Evolutionary conservation across 2,329 filamentous ascomycete genomes (phyloP).

Genomic region (Ophiostoma himal-ulmi): DNA sequence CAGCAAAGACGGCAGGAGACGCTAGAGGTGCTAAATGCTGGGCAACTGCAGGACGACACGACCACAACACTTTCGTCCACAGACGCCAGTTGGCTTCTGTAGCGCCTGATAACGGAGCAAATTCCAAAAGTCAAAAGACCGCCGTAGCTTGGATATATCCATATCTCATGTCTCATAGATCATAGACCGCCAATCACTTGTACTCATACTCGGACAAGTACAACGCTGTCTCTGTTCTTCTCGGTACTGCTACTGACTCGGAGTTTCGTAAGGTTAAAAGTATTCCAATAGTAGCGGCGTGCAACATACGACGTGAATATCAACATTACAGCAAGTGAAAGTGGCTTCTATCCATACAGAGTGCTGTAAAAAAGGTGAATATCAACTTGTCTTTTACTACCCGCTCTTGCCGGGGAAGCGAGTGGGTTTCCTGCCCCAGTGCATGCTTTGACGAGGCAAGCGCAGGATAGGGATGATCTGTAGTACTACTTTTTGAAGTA

Average conservation of each 20-base stretch:
- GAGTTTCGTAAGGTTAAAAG: not conserved
- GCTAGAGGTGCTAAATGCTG: slow-evolving; percentile 16
- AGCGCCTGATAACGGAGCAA: not conserved
- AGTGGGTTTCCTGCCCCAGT: slow-evolving; percentile 17
- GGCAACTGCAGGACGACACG: slow-evolving; percentile 17
- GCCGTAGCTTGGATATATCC: no score
- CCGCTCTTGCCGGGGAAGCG: slow-evolving; percentile 23
- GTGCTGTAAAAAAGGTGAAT: not conserved
- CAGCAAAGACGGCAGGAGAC: slow-evolving; percentile 1
- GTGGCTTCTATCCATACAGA: not conserved
- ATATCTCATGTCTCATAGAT: not conserved
- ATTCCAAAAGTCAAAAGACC: no score
- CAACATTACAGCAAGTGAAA: not conserved
- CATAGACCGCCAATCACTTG: not conserved
- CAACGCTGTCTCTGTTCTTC: not conserved
- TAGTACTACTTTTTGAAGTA: not conserved
- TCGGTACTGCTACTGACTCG: slow-evolving; percentile 5
- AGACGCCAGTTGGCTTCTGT: not conserved
- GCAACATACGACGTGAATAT: not conserved
- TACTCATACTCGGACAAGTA: slow-evolving; percentile 8
- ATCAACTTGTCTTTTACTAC: slow-evolving; percentile 5
- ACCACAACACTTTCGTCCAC: not conserved
- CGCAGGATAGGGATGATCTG: slow-evolving; percentile 14
- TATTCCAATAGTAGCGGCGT: not conserved
- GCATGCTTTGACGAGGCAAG: slow-evolving; percentile 26